Conservation (phyloP, 306 rosid species). For the Biancaea sappan region DNA sequence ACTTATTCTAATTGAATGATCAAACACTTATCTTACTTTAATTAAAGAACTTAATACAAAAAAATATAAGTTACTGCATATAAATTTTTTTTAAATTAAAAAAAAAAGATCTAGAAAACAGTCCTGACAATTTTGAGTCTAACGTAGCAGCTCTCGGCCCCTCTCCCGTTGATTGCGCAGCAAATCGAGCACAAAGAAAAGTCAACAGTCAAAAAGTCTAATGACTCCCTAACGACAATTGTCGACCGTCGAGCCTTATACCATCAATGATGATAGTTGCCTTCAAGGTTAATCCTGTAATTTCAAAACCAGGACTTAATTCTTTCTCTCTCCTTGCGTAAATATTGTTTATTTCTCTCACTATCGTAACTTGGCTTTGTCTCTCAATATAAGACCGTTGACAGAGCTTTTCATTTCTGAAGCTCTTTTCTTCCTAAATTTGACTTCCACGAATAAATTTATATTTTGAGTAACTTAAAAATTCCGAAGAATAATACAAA, state of each 20-base stretch:
- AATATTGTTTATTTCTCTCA: not conserved
- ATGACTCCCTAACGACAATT: not conserved
- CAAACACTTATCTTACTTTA: too few species aligned
- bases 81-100: too few species aligned
- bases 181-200: not conserved
- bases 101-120: too few species aligned
- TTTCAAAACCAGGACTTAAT: not conserved
- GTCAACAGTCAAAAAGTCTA: not conserved
- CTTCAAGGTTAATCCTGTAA: not conserved
- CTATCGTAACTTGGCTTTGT: not conserved
- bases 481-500: not conserved
- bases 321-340: not conserved
- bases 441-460: not conserved
- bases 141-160: not conserved
- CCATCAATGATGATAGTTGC: not conserved
- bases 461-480: not conserved
- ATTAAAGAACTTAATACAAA: too few species aligned
- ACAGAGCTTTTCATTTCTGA: not conserved
- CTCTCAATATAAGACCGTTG: not conserved
- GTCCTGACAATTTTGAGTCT: not conserved
- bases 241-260: not conserved
- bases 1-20: too few species aligned
- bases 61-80: too few species aligned
- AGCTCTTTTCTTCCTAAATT: too few species aligned
- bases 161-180: conserved; percentile 15